Evolutionary conservation across 805 yeast genomes (phyloP).

Genomic region (Pichia manshurica): DNA sequence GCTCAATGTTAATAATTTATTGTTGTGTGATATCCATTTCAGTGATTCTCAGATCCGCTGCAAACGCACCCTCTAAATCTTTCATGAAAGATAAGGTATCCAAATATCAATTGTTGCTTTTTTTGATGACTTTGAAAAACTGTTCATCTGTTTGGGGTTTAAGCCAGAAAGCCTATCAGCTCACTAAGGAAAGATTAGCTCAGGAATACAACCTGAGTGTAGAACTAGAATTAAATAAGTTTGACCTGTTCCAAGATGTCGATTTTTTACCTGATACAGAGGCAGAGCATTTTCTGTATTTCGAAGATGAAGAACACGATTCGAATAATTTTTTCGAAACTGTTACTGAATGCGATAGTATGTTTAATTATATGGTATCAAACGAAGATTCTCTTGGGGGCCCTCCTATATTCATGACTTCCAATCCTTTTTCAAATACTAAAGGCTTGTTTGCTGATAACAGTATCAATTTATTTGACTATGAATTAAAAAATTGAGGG

Average conservation of each 20-base stretch:
- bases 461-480: too few species aligned
- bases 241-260: not conserved
- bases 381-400: too few species aligned
- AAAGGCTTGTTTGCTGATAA: too few species aligned
- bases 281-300: not conserved
- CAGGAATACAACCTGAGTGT: not conserved
- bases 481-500: too few species aligned
- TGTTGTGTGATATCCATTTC: slow-evolving; percentile 5
- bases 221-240: not conserved
- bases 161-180: slow-evolving; percentile 3
- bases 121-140: slow-evolving; percentile 1
- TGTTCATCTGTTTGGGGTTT: slow-evolving; percentile 5
- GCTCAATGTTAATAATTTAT: slow-evolving; percentile 3
- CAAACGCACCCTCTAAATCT: not conserved
- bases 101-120: slow-evolving; percentile 1
- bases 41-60: not conserved
- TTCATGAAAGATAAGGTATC: not conserved
- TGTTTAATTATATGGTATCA: too few species aligned
- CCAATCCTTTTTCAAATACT: too few species aligned
- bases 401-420: too few species aligned
- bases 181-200: not conserved
- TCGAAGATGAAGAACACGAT: too few species aligned
- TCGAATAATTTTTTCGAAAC: too few species aligned
- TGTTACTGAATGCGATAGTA: too few species aligned
- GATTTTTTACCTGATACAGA: not conserved